Conservation (phyloP, 768 basidiomycete genomes). For the Suillus occidentalis region DNA sequence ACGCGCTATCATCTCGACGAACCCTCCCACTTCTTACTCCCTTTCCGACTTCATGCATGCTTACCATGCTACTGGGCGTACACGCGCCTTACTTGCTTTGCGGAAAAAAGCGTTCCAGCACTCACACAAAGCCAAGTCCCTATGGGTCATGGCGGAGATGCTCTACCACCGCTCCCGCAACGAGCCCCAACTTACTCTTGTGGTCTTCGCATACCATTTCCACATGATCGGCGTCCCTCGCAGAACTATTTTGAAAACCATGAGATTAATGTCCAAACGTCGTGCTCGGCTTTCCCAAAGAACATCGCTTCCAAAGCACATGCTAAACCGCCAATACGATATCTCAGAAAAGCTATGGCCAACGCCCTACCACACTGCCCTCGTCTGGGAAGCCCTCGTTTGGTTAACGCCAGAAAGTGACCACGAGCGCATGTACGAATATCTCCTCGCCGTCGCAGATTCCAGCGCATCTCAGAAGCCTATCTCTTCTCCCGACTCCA, state of each 20-base stretch:
- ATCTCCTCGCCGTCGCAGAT: constrained; percentile 34
- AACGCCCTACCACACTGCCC: constrained; percentile 31
- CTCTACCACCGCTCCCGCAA: constrained; percentile 24
- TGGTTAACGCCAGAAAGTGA: constrained; percentile 17
- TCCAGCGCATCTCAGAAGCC: constrained; percentile 1
- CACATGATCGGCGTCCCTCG: constrained; percentile 52
- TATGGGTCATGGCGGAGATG: constrained; percentile 32
- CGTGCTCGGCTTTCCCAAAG: constrained; percentile 2
- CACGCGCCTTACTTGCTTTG: constrained; percentile 17
- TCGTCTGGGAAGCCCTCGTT: constrained; percentile 36
- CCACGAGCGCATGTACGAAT: constrained; percentile 42
- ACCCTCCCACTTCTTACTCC: constrained; percentile 22
- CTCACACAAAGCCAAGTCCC: constrained; percentile 24
- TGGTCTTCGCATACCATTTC: constrained; percentile 52
- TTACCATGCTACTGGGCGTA: constrained; percentile 23
- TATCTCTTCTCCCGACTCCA: background rate
- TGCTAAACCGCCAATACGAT: background rate
- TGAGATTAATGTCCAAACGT: constrained; percentile 9
- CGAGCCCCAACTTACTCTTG: constrained; percentile 26
- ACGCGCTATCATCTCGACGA: constrained; percentile 21
- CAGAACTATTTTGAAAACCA: constrained; percentile 21
- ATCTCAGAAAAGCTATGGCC: constrained; percentile 32
- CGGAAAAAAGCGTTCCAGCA: constrained; percentile 22
- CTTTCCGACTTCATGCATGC: constrained; percentile 20
- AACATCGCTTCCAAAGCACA: constrained; percentile 6